A percentile compares a stretch with the other conserved stretches of the same genome.
Evolutionary conservation across 148 eudicot species (phyloP).

Genomic region (Camellia lanceoleosa): DNA sequence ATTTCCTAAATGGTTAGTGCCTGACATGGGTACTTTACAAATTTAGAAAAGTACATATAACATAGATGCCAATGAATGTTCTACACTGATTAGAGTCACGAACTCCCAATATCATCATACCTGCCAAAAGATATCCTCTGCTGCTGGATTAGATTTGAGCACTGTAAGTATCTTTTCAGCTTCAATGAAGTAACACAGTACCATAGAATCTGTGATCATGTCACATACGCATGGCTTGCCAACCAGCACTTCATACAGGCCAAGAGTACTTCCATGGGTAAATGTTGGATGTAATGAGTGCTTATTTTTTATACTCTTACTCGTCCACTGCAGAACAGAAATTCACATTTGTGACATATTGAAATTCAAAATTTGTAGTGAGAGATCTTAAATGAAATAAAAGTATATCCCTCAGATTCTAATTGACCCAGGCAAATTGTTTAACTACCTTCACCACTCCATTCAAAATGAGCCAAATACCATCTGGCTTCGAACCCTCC

Average conservation of each 20-base stretch:
- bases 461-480: constrained; percentile 84
- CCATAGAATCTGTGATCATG: constrained; percentile 78
- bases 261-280: constrained; percentile 88
- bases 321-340: constrained; percentile 63
- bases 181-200: constrained; percentile 77
- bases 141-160: constrained; percentile 57
- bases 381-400: neutral
- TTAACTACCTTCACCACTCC: constrained; percentile 83
- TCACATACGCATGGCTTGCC: constrained; percentile 87
- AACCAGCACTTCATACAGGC: constrained; percentile 77
- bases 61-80: neutral
- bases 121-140: constrained; percentile 92
- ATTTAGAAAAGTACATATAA: no score
- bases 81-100: neutral
- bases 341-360: constrained; percentile 5
- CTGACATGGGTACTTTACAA: no score
- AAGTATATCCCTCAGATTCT: neutral
- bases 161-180: constrained; percentile 56
- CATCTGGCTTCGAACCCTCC: constrained; percentile 78
- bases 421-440: neutral
- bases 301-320: constrained; percentile 50
- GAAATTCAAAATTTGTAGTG: neutral
- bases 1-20: no score
- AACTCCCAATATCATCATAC: constrained; percentile 31
- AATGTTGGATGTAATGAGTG: constrained; percentile 75